phyloP scores from a whole-genome alignment of 2,329 filamentous ascomycete genomes.

The Cladobotryum mycophilum region DNA sequence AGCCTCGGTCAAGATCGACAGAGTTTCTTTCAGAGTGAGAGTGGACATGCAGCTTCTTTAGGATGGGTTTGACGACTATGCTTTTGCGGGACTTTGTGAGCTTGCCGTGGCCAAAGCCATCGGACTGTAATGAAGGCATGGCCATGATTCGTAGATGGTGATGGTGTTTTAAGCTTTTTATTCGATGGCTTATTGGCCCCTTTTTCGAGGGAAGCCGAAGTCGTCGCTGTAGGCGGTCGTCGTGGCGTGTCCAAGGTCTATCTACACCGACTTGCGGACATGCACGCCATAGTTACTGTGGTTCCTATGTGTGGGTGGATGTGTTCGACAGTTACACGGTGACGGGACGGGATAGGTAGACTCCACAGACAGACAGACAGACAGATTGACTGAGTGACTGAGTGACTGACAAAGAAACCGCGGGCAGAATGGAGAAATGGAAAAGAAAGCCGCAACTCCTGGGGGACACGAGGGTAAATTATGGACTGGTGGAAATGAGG shows the following conservation, averaged over 20 bases:
- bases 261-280: constrained; percentile 11
- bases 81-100: constrained; percentile 41
- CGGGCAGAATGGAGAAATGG: no score
- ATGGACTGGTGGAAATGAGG: no score
- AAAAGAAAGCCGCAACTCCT: no score
- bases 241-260: constrained; percentile 5
- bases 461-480: no score
- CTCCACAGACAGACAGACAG: constrained; percentile 7
- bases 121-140: constrained; percentile 24
- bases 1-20: constrained; percentile 54
- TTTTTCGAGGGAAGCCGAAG: constrained; percentile 5
- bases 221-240: neutral
- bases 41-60: constrained; percentile 46
- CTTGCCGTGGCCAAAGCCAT: constrained; percentile 19
- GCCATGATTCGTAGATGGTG: neutral
- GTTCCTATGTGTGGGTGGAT: constrained; percentile 5
- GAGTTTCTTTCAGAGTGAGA: constrained; percentile 54
- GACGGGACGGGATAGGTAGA: constrained; percentile 2
- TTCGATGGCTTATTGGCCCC: constrained; percentile 1
- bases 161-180: neutral
- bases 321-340: constrained; percentile 11
- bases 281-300: constrained; percentile 11
- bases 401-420: no score
- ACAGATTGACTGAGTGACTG: neutral
- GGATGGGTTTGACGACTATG: constrained; percentile 52